Evolutionary conservation across 768 basidiomycete species (phyloP), one percentile per base, ranked within the genome.

Genomic region (Exsudoporus frostii): DNA sequence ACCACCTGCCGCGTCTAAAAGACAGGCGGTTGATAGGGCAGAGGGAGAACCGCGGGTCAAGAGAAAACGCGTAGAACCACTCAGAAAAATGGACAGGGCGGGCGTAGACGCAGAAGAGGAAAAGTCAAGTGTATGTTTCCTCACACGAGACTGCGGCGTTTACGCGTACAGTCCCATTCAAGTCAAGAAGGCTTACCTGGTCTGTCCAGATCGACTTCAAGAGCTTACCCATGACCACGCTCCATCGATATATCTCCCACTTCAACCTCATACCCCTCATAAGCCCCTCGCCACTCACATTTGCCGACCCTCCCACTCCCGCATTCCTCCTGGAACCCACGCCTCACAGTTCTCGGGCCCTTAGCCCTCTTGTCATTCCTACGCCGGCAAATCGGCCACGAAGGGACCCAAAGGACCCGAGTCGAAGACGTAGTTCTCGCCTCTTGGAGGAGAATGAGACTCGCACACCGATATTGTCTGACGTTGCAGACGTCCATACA

Each of bases 31-130:
- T 17, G 89, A 90, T 47, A 81, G 82, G 61, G 77, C 73, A 24
- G 87, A 90, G 8, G 86, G 85, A n/a, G 89, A 90, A 59, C 82
- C 85, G 15, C 76, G 88, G 45, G 75, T 77, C 48, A 90, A 92
- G 70, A 73, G 89, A 60, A 91, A 89, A 71, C 79, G 86, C 58
- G 74, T 80, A 34, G 88, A 88, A 33, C 66, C 74, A 27, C 58
- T 67, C 27, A 60, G 63, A 51, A 61, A 64, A 29, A 75, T 73
- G 32, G 63, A 67, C 15, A 83, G 83, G 32, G 47, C 64, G 22
- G 74, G 71, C 49, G 64, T 69, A 8, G 70, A 71, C 45, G 44
- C 47, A 30, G 70, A 69, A 4, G 58, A 65, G 27, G 61, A 67
- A 15, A 66, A 60, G 34, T 68, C 67, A 40, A 58, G 63, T 54